Conservation (phyloP, 345 rosid species). For the Diplotaxis tenuifolia region DNA sequence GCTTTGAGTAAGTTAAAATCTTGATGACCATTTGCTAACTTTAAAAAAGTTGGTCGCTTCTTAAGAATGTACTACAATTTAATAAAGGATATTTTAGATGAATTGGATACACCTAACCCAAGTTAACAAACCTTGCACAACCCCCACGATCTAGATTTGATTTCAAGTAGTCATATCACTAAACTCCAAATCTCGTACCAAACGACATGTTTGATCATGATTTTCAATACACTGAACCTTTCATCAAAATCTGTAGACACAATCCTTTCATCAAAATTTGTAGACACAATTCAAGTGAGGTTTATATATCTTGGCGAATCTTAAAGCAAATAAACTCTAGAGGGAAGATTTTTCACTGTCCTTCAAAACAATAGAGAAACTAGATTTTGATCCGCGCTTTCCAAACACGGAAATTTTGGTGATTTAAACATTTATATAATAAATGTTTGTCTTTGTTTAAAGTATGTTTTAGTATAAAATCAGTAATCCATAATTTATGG, state of each 20-base stretch:
- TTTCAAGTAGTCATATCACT: neutral
- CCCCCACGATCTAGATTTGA: constrained; percentile 16
- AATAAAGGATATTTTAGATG: neutral
- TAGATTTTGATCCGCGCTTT: too few species aligned
- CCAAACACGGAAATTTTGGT: too few species aligned
- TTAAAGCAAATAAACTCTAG: neutral
- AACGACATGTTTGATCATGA: neutral
- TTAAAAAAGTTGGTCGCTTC: neutral
- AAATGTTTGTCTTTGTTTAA: too few species aligned
- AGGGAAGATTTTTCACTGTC: neutral
- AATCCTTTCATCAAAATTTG: neutral
- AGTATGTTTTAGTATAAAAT: too few species aligned
- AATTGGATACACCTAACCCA: neutral
- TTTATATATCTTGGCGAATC: neutral
- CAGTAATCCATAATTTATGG: too few species aligned
- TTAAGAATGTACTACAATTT: neutral
- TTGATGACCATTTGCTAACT: neutral
- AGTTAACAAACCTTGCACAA: constrained; percentile 12
- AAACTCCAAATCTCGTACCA: neutral
- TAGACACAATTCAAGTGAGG: neutral
- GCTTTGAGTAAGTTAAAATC: constrained; percentile 6
- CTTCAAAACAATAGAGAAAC: neutral
- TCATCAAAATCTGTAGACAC: neutral
- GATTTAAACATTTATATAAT: too few species aligned
- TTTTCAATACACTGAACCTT: neutral